Conservation (phyloP, 139 green algal genomes). For the Dunaliella primolecta region DNA sequence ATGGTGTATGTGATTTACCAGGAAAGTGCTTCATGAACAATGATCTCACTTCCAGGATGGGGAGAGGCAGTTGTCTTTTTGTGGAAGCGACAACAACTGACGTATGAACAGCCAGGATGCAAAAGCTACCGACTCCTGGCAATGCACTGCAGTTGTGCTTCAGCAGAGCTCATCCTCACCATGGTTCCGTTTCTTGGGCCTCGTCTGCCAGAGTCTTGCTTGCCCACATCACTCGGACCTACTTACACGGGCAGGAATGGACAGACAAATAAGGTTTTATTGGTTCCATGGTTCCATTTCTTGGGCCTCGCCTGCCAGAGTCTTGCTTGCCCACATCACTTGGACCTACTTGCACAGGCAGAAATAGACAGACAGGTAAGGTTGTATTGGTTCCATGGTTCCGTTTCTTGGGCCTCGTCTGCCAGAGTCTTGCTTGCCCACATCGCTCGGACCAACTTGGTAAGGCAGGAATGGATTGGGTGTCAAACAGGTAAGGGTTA, state of each 20-base stretch:
- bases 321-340: slow-evolving; percentile 76
- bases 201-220: slow-evolving; percentile 60
- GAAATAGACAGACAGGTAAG: too few relatives aligned
- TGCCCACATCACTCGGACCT: slow-evolving; percentile 70
- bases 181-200: slow-evolving; percentile 13
- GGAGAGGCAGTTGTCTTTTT: too few relatives aligned
- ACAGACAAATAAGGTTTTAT: too few relatives aligned
- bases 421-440: slow-evolving; percentile 74
- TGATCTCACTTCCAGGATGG: too few relatives aligned
- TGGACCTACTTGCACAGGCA: slow-evolving; percentile 31
- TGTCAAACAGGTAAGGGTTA: too few relatives aligned
- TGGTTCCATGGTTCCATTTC: slow-evolving; percentile 20
- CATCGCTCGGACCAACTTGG: slow-evolving; percentile 51
- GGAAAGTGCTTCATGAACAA: too few relatives aligned
- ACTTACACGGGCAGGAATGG: not conserved
- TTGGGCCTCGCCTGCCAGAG: slow-evolving; percentile 35
- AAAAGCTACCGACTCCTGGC: too few relatives aligned
- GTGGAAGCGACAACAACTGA: too few relatives aligned
- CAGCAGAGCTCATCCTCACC: slow-evolving; percentile 16
- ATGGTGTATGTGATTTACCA: too few relatives aligned
- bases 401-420: slow-evolving; percentile 3
- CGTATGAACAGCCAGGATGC: too few relatives aligned
- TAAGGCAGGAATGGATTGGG: not conserved
- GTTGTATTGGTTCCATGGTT: too few relatives aligned
- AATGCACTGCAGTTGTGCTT: too few relatives aligned